A percentile compares a stretch with the other conserved stretches of the same genome.
phyloP scores from a whole-genome alignment of 2,329 filamentous ascomycete genomes.

The Calonectria fujianensis region DNA sequence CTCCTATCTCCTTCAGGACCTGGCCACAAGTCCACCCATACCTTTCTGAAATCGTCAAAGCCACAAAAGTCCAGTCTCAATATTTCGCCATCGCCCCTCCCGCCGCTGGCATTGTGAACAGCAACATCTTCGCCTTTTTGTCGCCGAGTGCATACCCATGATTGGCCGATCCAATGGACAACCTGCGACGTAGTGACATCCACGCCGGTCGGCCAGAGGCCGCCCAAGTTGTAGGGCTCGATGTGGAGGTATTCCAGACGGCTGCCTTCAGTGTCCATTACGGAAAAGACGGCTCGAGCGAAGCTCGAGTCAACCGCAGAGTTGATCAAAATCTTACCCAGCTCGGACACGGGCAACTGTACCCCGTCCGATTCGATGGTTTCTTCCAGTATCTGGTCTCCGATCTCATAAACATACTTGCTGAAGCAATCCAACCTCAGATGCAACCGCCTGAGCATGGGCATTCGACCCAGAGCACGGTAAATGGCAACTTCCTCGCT shows the following conservation, averaged over 20 bases:
- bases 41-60: neutral
- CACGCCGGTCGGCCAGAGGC: neutral
- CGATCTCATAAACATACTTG: neutral
- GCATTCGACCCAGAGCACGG: neutral
- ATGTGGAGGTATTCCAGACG: neutral
- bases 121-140: neutral
- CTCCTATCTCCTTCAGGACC: neutral
- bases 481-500: conserved; percentile 6
- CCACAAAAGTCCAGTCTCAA: neutral
- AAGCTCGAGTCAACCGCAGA: neutral
- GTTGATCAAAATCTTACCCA: neutral
- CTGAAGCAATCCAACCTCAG: neutral
- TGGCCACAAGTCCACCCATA: conserved; percentile 8
- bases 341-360: neutral
- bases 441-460: neutral
- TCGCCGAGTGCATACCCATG: neutral
- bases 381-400: neutral
- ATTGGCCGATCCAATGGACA: neutral
- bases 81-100: neutral
- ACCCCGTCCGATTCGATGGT: neutral
- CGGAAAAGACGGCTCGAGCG: neutral
- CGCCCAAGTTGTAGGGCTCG: neutral
- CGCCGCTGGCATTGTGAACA: neutral
- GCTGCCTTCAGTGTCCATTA: neutral
- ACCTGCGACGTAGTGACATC: neutral